A percentile compares a stretch with the other conserved stretches of the same genome.
Evolutionary conservation across 495 filamentous ascomycete genomes (phyloP).

Genomic region (Penicillium fimorum): DNA sequence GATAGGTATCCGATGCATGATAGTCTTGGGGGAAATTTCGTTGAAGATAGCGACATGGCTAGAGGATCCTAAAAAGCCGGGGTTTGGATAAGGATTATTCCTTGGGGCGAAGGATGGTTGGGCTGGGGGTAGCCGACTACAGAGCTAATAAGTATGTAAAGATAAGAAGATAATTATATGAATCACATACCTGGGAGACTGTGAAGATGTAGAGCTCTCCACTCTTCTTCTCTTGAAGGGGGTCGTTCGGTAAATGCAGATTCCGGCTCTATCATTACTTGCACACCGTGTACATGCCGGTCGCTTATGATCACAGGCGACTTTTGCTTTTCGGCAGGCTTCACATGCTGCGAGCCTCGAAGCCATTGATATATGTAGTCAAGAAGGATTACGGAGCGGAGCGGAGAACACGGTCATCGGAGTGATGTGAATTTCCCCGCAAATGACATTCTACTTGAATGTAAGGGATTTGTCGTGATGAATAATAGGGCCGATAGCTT

Average conservation of each 20-base stretch:
- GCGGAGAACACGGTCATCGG: constrained; percentile 10
- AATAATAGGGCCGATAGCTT: not conserved
- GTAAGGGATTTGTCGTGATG: not conserved
- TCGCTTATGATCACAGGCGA: constrained; percentile 42
- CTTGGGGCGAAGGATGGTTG: constrained; percentile 25
- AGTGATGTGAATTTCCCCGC: not conserved
- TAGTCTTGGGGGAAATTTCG: constrained; percentile 35
- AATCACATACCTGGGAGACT: constrained; percentile 4
- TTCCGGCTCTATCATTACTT: constrained; percentile 19
- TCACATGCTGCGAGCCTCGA: constrained; percentile 38
- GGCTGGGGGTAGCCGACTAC: constrained; percentile 8
- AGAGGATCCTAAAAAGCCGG: constrained; percentile 42
- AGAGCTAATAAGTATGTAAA: constrained; percentile 10
- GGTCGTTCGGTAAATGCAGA: constrained; percentile 41
- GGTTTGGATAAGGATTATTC: constrained; percentile 41
- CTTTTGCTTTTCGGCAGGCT: constrained; percentile 41
- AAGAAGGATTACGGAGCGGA: constrained; percentile 15
- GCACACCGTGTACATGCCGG: constrained; percentile 42
- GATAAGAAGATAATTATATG: constrained; percentile 2
- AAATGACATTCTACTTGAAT: not conserved
- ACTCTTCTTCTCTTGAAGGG: constrained; percentile 37
- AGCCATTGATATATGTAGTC: constrained; percentile 19
- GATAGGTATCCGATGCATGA: constrained; percentile 5
- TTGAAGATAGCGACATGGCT: constrained; percentile 44
- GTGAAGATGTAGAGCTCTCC: constrained; percentile 18